Base-by-base conservation (phyloP, 306 rosid species). In the Dalbergia cultrata region DNA sequence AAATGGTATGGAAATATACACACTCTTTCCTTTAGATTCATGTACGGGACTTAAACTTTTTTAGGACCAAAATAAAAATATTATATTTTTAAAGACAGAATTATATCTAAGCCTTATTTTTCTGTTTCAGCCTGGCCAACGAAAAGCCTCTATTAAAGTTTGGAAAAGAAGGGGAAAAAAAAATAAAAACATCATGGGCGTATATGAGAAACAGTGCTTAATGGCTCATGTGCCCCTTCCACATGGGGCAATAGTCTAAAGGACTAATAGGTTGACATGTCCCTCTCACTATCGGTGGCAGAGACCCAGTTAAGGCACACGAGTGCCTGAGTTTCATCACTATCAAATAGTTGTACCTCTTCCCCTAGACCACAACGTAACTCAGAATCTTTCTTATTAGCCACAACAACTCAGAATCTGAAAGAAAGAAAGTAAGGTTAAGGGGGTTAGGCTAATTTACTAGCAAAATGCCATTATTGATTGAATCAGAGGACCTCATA, bases 281-380 rank as follows among this genome's bases (percentile, higher is more conserved):
- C 43, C 58, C 88, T 78, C 82, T 85, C 89, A 34, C 82, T 81
- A 75, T 85, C 84, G 74, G 50, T 83, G 78, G 77, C 84, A 83
- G 75, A 63, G 67, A 33, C 72, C 34, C 44, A 54, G 10, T 57
- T 54, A 67, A 75, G 54, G 76, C 92, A 82, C 93, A 86, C 94
- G 94, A 79, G 82, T 84, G 91, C 64, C 72, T 49, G 7, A 68
- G 84, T 83, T 85, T 87, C 82, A 80, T 90, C 92, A 34, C 97
- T 86, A 22, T 91, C 96, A 82, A 58, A 26, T 53, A 53, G 5
- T 35, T 35, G 59, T 81, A 62, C 65, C 41, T 68, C 58, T 54
- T 18, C 33, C 72, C 67, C 54, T 62, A 4, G 10, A 61, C 52
- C 60, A 76, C 74, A 76, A 34, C 31, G 31, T 26, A 26, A 26